These are phyloP conservation scores for Mucor indicus DNA, from an alignment of 371 early-diverging fungal genomes.

Conservation along the genomic window DNA sequence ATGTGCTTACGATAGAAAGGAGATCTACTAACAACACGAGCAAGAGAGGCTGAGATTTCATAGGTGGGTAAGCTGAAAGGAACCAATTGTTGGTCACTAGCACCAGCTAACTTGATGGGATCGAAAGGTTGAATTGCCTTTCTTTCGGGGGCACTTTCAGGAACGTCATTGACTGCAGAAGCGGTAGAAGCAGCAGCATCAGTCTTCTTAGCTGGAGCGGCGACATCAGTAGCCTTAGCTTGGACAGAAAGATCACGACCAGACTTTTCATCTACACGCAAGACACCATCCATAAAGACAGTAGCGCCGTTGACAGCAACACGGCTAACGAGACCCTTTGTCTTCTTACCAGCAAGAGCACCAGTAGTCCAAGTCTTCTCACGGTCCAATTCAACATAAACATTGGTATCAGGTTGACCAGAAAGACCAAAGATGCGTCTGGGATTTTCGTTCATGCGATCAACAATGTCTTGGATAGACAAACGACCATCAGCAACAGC, in stretches of 20 bases:
- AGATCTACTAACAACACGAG: slow-evolving; percentile 66
- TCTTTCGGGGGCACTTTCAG: not conserved
- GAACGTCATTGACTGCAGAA: not conserved
- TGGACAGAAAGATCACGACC: slow-evolving; percentile 58
- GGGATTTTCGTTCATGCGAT: slow-evolving; percentile 81
- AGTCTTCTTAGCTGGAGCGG: slow-evolving; percentile 3
- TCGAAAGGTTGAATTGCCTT: slow-evolving; percentile 18
- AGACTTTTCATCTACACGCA: slow-evolving; percentile 34
- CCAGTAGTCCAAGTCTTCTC: slow-evolving; percentile 32
- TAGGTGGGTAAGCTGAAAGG: slow-evolving; percentile 29
- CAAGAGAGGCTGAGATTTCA: slow-evolving; percentile 66
- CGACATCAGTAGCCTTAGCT: slow-evolving; percentile 29
- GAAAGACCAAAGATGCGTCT: slow-evolving; percentile 85
- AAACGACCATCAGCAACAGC: slow-evolving; percentile 82
- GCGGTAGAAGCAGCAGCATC: slow-evolving; percentile 2
- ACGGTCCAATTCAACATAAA: slow-evolving; percentile 82
- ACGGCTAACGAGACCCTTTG: slow-evolving; percentile 73
- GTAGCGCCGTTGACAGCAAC: slow-evolving; percentile 84
- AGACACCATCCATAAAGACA: slow-evolving; percentile 79
- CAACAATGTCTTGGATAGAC: slow-evolving; percentile 74
- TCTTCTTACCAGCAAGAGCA: slow-evolving; percentile 45
- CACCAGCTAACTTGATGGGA: slow-evolving; percentile 34
- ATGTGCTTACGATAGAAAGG: slow-evolving; percentile 94
- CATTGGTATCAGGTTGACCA: slow-evolving; percentile 82
- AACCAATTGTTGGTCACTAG: slow-evolving; percentile 33